These are phyloP conservation scores for Panaeolus papilionaceus DNA, from an alignment of 768 basidiomycete genomes.

Conservation along the genomic window DNA sequence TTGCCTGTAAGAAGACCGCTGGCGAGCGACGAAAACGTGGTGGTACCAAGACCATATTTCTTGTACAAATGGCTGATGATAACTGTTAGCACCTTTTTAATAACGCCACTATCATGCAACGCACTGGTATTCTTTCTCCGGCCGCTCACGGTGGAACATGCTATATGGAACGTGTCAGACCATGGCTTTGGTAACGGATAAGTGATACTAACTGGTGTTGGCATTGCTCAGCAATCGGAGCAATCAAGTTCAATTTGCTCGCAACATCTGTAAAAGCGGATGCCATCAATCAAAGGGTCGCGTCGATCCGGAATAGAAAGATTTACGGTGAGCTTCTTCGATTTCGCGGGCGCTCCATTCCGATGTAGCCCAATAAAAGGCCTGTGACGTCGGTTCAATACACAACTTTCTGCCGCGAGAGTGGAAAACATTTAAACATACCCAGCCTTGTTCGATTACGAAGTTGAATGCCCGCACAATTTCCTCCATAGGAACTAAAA, in stretches of 20 bases:
- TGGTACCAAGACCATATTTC: slow-evolving; percentile 74
- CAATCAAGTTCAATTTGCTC: slow-evolving; percentile 64
- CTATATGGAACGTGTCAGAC: slow-evolving; percentile 35
- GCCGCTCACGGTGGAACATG: slow-evolving; percentile 80
- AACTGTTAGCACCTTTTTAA: slow-evolving; percentile 2
- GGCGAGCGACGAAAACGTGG: slow-evolving; percentile 76
- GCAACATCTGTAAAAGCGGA: slow-evolving; percentile 58
- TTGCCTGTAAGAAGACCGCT: slow-evolving; percentile 80
- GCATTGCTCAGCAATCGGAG: slow-evolving; percentile 80
- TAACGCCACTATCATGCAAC: slow-evolving; percentile 23
- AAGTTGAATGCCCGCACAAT: slow-evolving; percentile 82
- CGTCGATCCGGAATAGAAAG: slow-evolving; percentile 1
- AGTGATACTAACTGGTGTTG: slow-evolving; percentile 58
- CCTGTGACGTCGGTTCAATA: slow-evolving; percentile 34
- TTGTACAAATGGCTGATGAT: slow-evolving; percentile 58
- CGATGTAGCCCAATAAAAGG: slow-evolving; percentile 75
- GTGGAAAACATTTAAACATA: slow-evolving; percentile 32
- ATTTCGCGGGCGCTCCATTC: slow-evolving; percentile 81
- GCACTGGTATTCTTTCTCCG: slow-evolving; percentile 78
- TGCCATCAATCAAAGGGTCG: background rate
- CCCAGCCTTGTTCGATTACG: slow-evolving; percentile 76
- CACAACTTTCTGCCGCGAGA: background rate
- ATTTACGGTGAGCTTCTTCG: slow-evolving; percentile 64
- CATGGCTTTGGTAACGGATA: background rate
- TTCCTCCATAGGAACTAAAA: slow-evolving; percentile 69